These are phyloP conservation scores for Protea cynaroides DNA, from an alignment of 164 flowering plant genomes.

Conservation along the genomic window DNA sequence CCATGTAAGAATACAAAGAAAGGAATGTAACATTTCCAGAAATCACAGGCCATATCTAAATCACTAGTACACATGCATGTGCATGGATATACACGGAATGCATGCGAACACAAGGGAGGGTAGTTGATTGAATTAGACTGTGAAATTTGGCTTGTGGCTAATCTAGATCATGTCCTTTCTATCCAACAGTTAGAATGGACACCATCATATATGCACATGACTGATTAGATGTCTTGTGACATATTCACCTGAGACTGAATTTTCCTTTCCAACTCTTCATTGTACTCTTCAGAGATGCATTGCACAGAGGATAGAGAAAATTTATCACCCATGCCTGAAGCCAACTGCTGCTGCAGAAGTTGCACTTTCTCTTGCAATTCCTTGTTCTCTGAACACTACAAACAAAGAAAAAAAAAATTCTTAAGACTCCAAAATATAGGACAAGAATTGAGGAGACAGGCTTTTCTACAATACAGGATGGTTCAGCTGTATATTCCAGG, in stretches of 20 bases:
- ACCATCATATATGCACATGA: no score
- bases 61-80: no score
- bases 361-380: conserved; percentile 63
- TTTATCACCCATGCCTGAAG: conserved; percentile 34
- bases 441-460: background rate
- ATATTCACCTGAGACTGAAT: conserved; percentile 67
- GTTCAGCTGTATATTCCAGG: background rate
- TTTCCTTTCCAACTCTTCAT: conserved; percentile 70
- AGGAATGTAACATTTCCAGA: no score
- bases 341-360: conserved; percentile 62
- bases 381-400: conserved; percentile 71
- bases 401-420: background rate
- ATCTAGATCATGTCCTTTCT: no score
- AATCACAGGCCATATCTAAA: no score
- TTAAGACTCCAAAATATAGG: background rate
- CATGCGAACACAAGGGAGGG: no score
- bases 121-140: no score
- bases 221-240: no score
- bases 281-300: conserved; percentile 36
- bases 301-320: conserved; percentile 31
- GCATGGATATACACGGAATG: no score
- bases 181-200: no score
- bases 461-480: background rate
- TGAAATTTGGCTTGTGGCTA: no score
- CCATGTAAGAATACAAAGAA: no score